phyloP scores from a whole-genome alignment of 208 protist species.

The Crithidia bombi region DNA sequence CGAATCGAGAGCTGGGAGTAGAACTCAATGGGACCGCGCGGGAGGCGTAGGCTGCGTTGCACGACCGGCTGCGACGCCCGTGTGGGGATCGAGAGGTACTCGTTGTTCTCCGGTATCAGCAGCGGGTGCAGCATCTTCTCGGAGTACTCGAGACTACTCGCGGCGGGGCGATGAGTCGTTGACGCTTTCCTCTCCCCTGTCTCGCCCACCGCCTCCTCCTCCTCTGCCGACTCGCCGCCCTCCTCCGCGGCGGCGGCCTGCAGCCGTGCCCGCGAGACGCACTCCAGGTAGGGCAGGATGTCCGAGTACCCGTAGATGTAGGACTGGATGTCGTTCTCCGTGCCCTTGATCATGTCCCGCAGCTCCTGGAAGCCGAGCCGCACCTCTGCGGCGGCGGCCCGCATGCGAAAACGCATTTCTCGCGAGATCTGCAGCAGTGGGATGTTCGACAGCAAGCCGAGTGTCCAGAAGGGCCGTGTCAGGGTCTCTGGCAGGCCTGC shows the following conservation, averaged over 20 bases:
- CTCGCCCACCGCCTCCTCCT: no score
- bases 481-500: constrained; percentile 51
- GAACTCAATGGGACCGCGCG: constrained; percentile 33
- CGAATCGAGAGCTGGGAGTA: constrained; percentile 38
- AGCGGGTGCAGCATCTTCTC: neutral
- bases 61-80: constrained; percentile 22
- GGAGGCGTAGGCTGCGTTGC: constrained; percentile 27
- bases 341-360: constrained; percentile 46
- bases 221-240: neutral
- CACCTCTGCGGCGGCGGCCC: constrained; percentile 55
- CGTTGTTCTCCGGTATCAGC: constrained; percentile 1
- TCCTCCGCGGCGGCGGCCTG: neutral
- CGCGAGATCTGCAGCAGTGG: constrained; percentile 48
- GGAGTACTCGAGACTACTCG: no score
- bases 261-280: constrained; percentile 24
- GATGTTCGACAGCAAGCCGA: constrained; percentile 48
- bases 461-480: constrained; percentile 45
- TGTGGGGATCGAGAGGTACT: constrained; percentile 18
- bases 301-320: constrained; percentile 43
- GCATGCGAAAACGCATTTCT: constrained; percentile 57
- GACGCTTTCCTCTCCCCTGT: neutral
- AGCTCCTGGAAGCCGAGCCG: constrained; percentile 41
- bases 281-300: constrained; percentile 35
- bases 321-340: constrained; percentile 43
- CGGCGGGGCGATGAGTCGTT: no score